phyloP scores from a whole-genome alignment of 805 yeast genomes.

The Clavispora vitiphila region DNA sequence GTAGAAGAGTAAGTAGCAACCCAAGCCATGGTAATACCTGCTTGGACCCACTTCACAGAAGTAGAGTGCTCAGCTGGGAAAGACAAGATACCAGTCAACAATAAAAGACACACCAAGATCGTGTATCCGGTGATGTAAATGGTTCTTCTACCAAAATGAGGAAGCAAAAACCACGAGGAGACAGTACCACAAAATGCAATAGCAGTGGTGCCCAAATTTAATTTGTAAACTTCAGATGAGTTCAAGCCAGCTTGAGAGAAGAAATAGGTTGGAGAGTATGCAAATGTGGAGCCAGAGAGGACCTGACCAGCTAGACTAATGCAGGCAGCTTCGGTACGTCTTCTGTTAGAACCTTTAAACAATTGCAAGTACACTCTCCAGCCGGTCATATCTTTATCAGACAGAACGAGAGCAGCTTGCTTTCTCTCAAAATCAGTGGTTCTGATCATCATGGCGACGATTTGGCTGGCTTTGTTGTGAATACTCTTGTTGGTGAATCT shows the following conservation, averaged over 20 bases:
- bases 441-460: conserved; percentile 23
- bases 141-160: conserved; percentile 5
- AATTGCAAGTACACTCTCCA: conserved; percentile 21
- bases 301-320: conserved; percentile 9
- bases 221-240: conserved; percentile 6
- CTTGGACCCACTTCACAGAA: conserved; percentile 20
- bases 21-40: conserved; percentile 16
- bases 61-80: conserved; percentile 14
- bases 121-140: conserved; percentile 6
- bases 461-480: conserved; percentile 14
- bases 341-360: conserved; percentile 5
- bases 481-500: conserved; percentile 10
- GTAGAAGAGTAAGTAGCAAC: conserved; percentile 7
- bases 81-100: conserved; percentile 7
- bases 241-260: conserved; percentile 10
- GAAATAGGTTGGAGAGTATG: conserved; percentile 8
- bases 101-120: conserved; percentile 2
- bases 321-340: conserved; percentile 8
- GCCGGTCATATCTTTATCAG: conserved; percentile 12
- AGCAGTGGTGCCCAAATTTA: conserved; percentile 9
- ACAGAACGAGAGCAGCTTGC: conserved; percentile 24
- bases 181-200: conserved; percentile 9
- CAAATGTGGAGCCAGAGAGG: conserved; percentile 9
- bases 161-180: conserved; percentile 7
- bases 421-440: conserved; percentile 24